Conservation (phyloP, 768 basidiomycete species). For the Suillus alpinus region DNA sequence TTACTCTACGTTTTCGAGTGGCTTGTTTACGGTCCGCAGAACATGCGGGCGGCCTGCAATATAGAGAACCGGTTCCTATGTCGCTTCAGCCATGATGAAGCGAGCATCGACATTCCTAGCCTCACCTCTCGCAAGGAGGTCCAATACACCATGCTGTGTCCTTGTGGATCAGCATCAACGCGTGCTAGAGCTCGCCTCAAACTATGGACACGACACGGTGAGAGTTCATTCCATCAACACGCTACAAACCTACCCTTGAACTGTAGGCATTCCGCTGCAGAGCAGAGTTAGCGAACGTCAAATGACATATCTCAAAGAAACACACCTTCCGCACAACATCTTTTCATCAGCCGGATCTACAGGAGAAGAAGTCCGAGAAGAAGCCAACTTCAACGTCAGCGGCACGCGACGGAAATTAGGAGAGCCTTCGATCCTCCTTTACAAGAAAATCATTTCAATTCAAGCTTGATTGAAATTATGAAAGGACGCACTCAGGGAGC, state of each 20-base stretch:
- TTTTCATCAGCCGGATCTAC: slow-evolving; percentile 42
- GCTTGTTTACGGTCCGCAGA: slow-evolving; percentile 80
- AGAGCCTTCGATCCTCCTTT: slow-evolving; percentile 84
- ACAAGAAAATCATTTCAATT: slow-evolving; percentile 3
- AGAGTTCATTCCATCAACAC: background rate
- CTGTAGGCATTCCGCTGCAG: slow-evolving; percentile 89
- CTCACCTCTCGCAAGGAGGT: slow-evolving; percentile 89
- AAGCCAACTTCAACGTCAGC: slow-evolving; percentile 45
- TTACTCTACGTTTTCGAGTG: slow-evolving; percentile 93
- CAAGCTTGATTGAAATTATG: background rate
- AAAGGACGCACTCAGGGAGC: slow-evolving; percentile 73
- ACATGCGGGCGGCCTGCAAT: slow-evolving; percentile 87
- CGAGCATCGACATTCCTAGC: background rate
- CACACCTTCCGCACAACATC: slow-evolving; percentile 77
- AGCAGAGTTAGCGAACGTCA: slow-evolving; percentile 20
- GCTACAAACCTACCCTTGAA: slow-evolving; percentile 60
- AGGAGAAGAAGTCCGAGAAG: slow-evolving; percentile 25
- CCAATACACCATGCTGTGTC: slow-evolving; percentile 79
- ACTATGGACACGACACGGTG: slow-evolving; percentile 34
- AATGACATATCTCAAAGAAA: slow-evolving; percentile 7
- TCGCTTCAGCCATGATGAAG: background rate
- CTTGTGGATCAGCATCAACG: slow-evolving; percentile 80
- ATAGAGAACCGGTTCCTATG: slow-evolving; percentile 89
- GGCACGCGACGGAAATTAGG: slow-evolving; percentile 90
- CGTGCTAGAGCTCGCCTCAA: slow-evolving; percentile 73